A percentile compares a stretch with the other conserved stretches of the same genome.
Evolutionary conservation across 2,329 filamentous ascomycete genomes (phyloP).

Genomic region (Pseudogymnoascus sp.): DNA sequence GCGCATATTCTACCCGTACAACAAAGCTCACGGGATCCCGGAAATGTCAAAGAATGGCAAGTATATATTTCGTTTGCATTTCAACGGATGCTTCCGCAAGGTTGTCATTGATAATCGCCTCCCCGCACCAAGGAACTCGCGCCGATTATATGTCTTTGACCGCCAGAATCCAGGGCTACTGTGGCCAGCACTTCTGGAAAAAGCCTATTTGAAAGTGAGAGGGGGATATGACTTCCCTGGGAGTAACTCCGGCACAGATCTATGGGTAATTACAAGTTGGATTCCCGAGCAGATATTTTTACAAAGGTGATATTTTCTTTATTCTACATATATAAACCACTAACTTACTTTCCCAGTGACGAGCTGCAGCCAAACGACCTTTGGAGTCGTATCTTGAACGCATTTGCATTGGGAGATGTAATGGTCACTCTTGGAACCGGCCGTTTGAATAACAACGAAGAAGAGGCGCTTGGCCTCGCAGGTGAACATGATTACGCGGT

Average conservation of each 20-base stretch:
- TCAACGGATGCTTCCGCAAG: slow-evolving; percentile 85
- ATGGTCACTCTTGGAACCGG: slow-evolving; percentile 88
- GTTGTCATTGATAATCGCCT: slow-evolving; percentile 85
- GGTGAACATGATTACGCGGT: slow-evolving; percentile 93
- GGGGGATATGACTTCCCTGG: slow-evolving; percentile 97
- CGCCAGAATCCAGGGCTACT: slow-evolving; percentile 70
- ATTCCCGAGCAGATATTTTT: slow-evolving; percentile 93
- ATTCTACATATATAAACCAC: slow-evolving; percentile 8
- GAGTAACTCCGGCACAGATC: slow-evolving; percentile 90
- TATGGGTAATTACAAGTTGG: slow-evolving; percentile 91
- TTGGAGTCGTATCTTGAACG: slow-evolving; percentile 68
- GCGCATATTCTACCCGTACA: slow-evolving; percentile 67
- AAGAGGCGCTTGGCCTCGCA: slow-evolving; percentile 71
- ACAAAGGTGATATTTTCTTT: slow-evolving; percentile 47
- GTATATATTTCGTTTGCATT: slow-evolving; percentile 86
- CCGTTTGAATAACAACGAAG: slow-evolving; percentile 65
- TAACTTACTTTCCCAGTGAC: slow-evolving; percentile 41
- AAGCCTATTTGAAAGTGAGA: slow-evolving; percentile 89
- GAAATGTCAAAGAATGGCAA: slow-evolving; percentile 68
- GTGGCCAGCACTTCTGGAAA: slow-evolving; percentile 90
- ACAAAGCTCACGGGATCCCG: slow-evolving; percentile 48
- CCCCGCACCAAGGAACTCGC: slow-evolving; percentile 64
- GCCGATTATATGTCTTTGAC: slow-evolving; percentile 80
- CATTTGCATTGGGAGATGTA: slow-evolving; percentile 70
- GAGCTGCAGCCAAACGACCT: slow-evolving; percentile 67